Evolutionary conservation across 2,329 filamentous ascomycete genomes (phyloP).

Genomic region (Chalaropsis thielavioides): DNA sequence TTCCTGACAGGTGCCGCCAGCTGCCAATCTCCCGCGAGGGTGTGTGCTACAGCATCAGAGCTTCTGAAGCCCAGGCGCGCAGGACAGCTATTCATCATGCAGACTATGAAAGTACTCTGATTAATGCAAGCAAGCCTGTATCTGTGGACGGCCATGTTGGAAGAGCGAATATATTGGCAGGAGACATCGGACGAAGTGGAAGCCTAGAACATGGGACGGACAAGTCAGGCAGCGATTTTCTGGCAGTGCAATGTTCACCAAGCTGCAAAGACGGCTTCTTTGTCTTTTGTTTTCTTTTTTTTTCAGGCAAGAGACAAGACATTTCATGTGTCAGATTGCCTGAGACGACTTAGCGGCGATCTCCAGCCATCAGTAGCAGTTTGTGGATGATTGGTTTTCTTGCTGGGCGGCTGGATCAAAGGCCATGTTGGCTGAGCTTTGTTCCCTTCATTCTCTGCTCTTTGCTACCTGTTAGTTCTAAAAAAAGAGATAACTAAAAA

Average conservation of each 20-base stretch:
- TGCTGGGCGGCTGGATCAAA: background rate
- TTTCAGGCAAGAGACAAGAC: background rate
- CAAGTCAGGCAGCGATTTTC: background rate
- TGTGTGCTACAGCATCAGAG: background rate
- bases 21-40: background rate
- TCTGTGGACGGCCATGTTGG: background rate
- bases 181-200: background rate
- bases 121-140: background rate
- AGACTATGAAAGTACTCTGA: background rate
- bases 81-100: too few relatives aligned
- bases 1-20: too few relatives aligned
- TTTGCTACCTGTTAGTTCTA: background rate
- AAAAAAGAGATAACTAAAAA: slow-evolving; percentile 7
- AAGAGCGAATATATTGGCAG: background rate
- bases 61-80: background rate
- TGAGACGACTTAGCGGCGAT: background rate
- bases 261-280: background rate
- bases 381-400: background rate
- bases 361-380: background rate
- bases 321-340: background rate
- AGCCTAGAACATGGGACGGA: background rate
- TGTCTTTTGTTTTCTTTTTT: background rate
- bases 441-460: background rate
- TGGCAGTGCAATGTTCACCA: background rate
- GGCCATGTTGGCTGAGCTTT: background rate